phyloP scores from a whole-genome alignment of 2,329 filamentous ascomycete genomes.

The Niveomyces coronatus region DNA sequence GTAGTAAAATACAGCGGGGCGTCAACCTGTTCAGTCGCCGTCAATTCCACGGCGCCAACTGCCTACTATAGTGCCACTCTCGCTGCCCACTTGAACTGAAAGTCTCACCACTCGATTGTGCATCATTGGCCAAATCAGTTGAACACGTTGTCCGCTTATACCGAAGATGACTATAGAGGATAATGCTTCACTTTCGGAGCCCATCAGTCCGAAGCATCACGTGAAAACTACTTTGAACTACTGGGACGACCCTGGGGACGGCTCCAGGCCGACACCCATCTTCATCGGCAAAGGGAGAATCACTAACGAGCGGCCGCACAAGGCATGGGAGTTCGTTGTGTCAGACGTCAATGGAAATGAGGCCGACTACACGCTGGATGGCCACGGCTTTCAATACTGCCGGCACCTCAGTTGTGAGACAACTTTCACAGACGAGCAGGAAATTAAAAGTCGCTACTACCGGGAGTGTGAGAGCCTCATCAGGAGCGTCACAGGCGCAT shows the following conservation, averaged over 20 bases:
- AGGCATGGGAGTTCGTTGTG: slow-evolving; percentile 33
- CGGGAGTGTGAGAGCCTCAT: slow-evolving; percentile 59
- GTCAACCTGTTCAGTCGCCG: no score
- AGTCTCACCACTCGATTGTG: no score
- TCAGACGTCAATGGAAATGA: slow-evolving; percentile 31
- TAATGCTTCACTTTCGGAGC: no score
- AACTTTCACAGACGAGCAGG: slow-evolving; percentile 41
- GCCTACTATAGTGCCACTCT: no score
- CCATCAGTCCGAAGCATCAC: slow-evolving; percentile 15
- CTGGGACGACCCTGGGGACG: slow-evolving; percentile 31
- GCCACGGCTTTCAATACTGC: slow-evolving; percentile 30
- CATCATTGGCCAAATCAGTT: no score
- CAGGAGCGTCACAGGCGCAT: slow-evolving; percentile 48
- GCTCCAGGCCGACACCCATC: slow-evolving; percentile 28
- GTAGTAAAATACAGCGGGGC: no score
- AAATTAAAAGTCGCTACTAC: slow-evolving; percentile 57
- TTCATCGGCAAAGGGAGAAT: slow-evolving; percentile 19
- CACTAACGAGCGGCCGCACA: slow-evolving; percentile 21
- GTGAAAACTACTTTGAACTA: slow-evolving; percentile 29
- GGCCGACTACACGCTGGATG: slow-evolving; percentile 28
- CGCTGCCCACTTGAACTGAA: no score
- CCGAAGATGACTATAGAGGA: not conserved
- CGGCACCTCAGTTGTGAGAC: slow-evolving; percentile 20
- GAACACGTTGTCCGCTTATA: no score
- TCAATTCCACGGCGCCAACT: no score